Base-by-base conservation (phyloP, 495 filamentous ascomycete genomes). In the Melanomma pulvis-pyrius region DNA sequence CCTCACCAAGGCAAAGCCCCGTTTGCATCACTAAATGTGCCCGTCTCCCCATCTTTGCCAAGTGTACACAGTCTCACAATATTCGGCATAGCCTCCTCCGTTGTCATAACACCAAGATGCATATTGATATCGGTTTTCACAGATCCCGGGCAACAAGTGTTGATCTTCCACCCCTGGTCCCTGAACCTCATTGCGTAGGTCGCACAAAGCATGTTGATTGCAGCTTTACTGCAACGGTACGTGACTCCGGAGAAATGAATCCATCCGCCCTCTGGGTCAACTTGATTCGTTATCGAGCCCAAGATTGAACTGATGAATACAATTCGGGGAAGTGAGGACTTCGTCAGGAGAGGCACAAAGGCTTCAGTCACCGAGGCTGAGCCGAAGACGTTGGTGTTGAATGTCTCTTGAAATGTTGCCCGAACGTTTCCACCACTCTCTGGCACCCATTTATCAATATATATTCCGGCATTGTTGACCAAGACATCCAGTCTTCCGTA, bases 341-440 rank as follows among this genome's bases (percentile, higher is more conserved):
- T 49, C 15, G 26, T 2, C 17, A 63, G 60, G 3, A 63, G 60
- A 21, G 60, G 60, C 1, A 63, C 7, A 30, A 63, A 63, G 17
- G 60, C 60, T 46, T 55, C 60, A 5, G 50, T 53, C 2, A 55
- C 60, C 5, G 49, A 6, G 3, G 15, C 48, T 2, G 48, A 13
- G 49, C 60, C 60, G 49, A 63, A 54, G 34, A 63, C 6, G 34
- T 63, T 63, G 13, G 50, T 63, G 4, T 63, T 25, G 25, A 54
- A 63, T 6, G 49, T 53, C 21, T 63, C 32, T n/a, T 55, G 19
- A 25, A n/a, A 53, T 17, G 39, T 6, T 24, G 8, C 1, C 19
- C 60, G 48, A 12, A 55, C 13, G 7, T 53, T 26, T 13, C 9
- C 13, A 9, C n/a, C 32, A 11, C 24, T 22, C 2, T 21, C 48